Conservation (phyloP, 2,329 filamentous ascomycete species). For the Aciculosporium take region DNA sequence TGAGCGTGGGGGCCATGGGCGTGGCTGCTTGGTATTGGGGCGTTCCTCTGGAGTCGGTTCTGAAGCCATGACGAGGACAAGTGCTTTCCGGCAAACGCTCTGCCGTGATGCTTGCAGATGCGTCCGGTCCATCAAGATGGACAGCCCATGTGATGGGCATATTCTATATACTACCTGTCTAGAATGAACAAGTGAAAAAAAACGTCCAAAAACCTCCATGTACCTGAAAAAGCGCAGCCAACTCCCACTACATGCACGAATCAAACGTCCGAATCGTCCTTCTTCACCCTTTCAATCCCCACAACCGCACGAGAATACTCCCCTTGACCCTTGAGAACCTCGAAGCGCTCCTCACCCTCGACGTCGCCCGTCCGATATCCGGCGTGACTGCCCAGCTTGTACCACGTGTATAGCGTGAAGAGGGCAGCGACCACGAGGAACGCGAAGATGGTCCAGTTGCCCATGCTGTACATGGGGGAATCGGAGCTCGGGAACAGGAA, state of each 20-base stretch:
- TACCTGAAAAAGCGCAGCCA: too few relatives aligned
- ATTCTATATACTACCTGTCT: too few relatives aligned
- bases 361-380: constrained; percentile 16
- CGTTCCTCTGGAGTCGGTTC: constrained; percentile 30
- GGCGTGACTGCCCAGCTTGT: constrained; percentile 17
- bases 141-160: too few relatives aligned
- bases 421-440: constrained; percentile 14
- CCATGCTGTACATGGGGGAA: constrained; percentile 19
- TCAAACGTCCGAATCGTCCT: constrained; percentile 5
- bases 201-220: too few relatives aligned
- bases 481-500: constrained; percentile 18
- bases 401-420: constrained; percentile 17
- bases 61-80: background rate
- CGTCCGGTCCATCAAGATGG: too few relatives aligned
- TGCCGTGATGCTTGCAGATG: too few relatives aligned
- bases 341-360: constrained; percentile 10
- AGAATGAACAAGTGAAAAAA: too few relatives aligned
- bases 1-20: constrained; percentile 67
- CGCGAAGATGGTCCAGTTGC: constrained; percentile 21
- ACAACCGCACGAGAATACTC: too few relatives aligned
- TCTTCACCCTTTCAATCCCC: too few relatives aligned
- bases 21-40: constrained; percentile 47
- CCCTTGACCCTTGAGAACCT: constrained; percentile 10
- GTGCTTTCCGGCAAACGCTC: background rate
- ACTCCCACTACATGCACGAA: too few relatives aligned